Evolutionary conservation across 441 rosid species (phyloP).

Genomic region (Erodium trifolium): DNA sequence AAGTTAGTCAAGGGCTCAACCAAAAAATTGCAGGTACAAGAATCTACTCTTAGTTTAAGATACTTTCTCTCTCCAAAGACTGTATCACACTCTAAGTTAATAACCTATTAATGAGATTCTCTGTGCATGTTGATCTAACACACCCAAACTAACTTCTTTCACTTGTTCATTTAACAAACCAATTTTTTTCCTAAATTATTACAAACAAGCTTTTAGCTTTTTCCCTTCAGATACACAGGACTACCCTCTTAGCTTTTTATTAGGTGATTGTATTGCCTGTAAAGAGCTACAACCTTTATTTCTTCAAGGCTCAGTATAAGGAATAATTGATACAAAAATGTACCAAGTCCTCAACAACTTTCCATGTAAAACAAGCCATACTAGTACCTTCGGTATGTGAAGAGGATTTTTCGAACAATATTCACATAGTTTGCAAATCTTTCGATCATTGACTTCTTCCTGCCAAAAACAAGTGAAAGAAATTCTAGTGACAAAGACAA

Average conservation of each 20-base stretch:
- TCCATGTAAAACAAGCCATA: conserved; percentile 5
- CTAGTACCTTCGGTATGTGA: conserved; percentile 66
- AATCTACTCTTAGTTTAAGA: not conserved
- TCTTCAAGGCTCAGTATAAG: not conserved
- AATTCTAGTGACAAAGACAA: not conserved
- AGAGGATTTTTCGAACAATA: conserved; percentile 80
- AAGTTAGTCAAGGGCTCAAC: not conserved
- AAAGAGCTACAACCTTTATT: not conserved
- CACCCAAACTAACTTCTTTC: not conserved
- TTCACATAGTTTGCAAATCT: conserved; percentile 72
- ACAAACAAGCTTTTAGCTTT: not conserved
- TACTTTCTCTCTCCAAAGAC: not conserved
- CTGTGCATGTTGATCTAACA: not conserved
- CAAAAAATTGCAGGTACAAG: conserved; percentile 2
- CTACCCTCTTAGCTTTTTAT: not conserved
- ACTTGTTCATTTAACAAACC: not conserved
- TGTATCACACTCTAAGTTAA: too few relatives aligned
- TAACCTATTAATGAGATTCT: not conserved
- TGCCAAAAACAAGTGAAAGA: conserved; percentile 25
- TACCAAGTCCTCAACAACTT: not conserved
- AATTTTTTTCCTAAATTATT: not conserved
- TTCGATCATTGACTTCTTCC: conserved; percentile 63
- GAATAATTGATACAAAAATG: not conserved
- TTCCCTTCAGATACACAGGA: not conserved
- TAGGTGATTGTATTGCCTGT: not conserved